These are phyloP conservation scores for Gaertneriomyces semiglobifer DNA, from an alignment of 192 early-diverging fungal genomes.

Conservation along the genomic window DNA sequence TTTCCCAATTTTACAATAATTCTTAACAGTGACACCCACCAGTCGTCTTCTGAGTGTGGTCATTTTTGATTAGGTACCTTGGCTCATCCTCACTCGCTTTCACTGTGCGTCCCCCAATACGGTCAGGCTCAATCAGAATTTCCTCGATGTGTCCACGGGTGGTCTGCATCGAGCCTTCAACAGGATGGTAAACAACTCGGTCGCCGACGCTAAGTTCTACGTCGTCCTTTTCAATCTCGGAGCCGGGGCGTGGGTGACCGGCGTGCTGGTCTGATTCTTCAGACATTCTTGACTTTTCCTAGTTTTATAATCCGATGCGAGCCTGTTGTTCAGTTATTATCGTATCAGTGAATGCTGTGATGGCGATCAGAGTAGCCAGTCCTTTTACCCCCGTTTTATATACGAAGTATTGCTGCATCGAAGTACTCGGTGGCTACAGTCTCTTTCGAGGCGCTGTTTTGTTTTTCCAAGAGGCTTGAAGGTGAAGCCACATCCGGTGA, in stretches of 20 bases:
- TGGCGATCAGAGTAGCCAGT: too few species aligned
- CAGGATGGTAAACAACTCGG: not conserved
- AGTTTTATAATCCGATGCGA: too few species aligned
- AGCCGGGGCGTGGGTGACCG: not conserved
- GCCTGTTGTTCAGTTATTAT: too few species aligned
- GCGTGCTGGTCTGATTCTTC: not conserved
- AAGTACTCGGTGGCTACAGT: too few species aligned
- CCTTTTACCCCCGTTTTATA: too few species aligned
- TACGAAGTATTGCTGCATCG: too few species aligned
- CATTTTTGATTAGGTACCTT: conserved; percentile 5
- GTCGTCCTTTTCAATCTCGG: conserved; percentile 1
- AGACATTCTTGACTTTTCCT: too few species aligned
- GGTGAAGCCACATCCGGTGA: too few species aligned
- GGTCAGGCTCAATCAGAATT: not conserved
- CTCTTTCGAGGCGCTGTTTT: too few species aligned
- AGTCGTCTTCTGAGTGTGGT: conserved; percentile 2
- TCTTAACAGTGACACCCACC: not conserved
- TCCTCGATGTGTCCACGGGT: conserved; percentile 4
- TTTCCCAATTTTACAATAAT: not conserved
- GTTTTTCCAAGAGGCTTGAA: too few species aligned
- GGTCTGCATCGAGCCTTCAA: conserved; percentile 4
- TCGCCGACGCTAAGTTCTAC: not conserved
- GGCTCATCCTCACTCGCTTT: not conserved
- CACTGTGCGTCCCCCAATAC: not conserved
- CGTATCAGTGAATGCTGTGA: too few species aligned